Evolutionary conservation across 2,329 filamentous ascomycete genomes (phyloP).

Genomic region (Didymella exigua): DNA sequence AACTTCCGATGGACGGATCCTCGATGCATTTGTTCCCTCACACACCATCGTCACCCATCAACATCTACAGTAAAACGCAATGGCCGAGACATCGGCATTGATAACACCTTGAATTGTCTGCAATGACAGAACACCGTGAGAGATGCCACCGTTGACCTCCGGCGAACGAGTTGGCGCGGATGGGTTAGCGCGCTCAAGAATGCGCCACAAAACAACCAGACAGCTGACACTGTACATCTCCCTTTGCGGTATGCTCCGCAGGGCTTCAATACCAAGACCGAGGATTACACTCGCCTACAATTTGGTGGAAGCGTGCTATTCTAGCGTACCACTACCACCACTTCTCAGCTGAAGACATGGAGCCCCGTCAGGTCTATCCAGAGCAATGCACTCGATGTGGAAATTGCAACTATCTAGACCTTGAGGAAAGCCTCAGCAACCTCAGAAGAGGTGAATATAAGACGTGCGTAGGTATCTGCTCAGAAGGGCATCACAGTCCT

Average conservation of each 20-base stretch:
- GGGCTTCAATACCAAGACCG: constrained; percentile 4
- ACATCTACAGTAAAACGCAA: too few species aligned
- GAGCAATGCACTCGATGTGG: constrained; percentile 8
- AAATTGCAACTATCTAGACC: constrained; percentile 2
- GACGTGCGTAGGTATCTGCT: not conserved
- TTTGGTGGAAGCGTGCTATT: not conserved
- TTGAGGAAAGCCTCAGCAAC: not conserved
- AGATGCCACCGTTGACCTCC: not conserved
- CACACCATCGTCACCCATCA: not conserved
- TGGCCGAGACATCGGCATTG: not conserved
- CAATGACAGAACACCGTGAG: not conserved
- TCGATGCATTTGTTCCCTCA: not conserved
- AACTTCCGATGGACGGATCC: not conserved
- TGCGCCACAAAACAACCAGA: constrained; percentile 13
- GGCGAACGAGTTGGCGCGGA: not conserved
- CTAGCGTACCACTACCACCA: constrained; percentile 6
- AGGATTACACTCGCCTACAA: not conserved
- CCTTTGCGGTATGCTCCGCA: not conserved
- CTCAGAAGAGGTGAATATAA: constrained; percentile 2
- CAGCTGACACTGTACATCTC: not conserved
- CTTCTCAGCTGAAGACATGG: constrained; percentile 9
- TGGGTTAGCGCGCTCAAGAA: not conserved
- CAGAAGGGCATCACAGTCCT: not conserved
- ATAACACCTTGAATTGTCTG: not conserved
- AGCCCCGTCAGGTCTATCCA: constrained; percentile 1